Base-by-base conservation (phyloP, 768 basidiomycete species). In the Lanmaoa pseudosensibilis region DNA sequence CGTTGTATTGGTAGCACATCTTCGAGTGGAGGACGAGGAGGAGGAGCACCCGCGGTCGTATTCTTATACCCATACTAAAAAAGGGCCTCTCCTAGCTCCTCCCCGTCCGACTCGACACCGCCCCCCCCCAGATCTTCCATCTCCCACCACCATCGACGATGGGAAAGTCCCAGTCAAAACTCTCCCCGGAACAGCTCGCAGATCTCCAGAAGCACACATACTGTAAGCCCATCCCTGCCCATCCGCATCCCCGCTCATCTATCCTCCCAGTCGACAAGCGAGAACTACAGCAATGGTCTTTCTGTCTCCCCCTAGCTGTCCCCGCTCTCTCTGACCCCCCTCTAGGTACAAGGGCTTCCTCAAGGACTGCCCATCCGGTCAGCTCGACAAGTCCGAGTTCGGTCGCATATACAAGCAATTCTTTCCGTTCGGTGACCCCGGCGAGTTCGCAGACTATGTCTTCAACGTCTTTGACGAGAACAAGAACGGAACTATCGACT, bases 371-470 rank as follows among this genome's bases (percentile, higher is more conserved):
- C 97, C 97, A 1, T 90, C 93, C 5, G 97, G 97, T 40, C 91
- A 94, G 62, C 85, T 99, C 67, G 91, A 98, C 83, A 97, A 93
- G 80, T 79, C 84, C 54, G 95, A 95, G 72, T 99, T 99, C 77
- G 83, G 89, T 67, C 87, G 89, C 73, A 99, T 99, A 80, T 99
- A 98, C 83, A 94, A 94, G 71, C 97, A 98, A 74, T 99, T 99
- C 88, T 99, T 99, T 81, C 97, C 97, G 25, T 99, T 99, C 68
- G 97, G 97, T 59, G 96, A 99, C 73, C 96, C 97, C 9, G 85
- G 79, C 56, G 90, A 96, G 71, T 99, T 99, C 69, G 94, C 97
- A 38, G 92, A 98, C 74, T 95, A 96, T 66, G 96, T 99, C 67
- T 99, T 99, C 82, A 94, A 97, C 68, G 95, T 98, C 56, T 95